Base-by-base conservation (phyloP, 495 filamentous ascomycete genomes). In the Staphylotrichum longicolle region DNA sequence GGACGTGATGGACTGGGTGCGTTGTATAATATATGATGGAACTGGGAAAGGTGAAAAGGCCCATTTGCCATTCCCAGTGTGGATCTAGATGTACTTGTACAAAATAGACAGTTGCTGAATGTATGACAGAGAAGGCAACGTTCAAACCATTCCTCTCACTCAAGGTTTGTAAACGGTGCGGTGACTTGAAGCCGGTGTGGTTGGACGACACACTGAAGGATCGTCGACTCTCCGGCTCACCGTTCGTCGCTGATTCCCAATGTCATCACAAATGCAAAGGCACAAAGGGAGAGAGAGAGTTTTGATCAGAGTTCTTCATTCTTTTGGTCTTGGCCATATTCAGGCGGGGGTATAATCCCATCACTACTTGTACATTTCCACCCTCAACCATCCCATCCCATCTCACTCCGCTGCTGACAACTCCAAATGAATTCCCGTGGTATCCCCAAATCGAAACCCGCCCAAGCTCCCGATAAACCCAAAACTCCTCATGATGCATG, bases 401-500 rank as follows among this genome's bases (percentile, higher is more conserved):
- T 7, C 32, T 11, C 49, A 35, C 10, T 37, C 27, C 27, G 20
- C 8, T 54, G 35, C 7, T 50, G n/a, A n/a, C 56, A 58, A 51
- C 35, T 15, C 32, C 47, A 20, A 5, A 52, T 11, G 2, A 37
- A 20, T 35, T 45, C 48, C 57, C 48, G 33, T 60, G 58, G 53
- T 55, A 62, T 55, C 35, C 51, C 44, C 33, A 27, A 27, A 49
- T 49, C 34, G 20, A 50, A 14, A 27, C 20, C 20, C 20, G 20
- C 12, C 9, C 35, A 27, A 55, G 30, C 5, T 4, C n/a, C 56
- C 45, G 10, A 59, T 14, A 10, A 45, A 40, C 50, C 51, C 51
- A 51, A 56, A 66, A 62, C 48, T 54, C 59, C 63, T 12, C 48
- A 57, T 54, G 46, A 61, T 59, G 60, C 63, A 65, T 65, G 63